Evolutionary conservation across 108 stramenopile genomes (phyloP).

Genomic region (Conticribra guillardii): DNA sequence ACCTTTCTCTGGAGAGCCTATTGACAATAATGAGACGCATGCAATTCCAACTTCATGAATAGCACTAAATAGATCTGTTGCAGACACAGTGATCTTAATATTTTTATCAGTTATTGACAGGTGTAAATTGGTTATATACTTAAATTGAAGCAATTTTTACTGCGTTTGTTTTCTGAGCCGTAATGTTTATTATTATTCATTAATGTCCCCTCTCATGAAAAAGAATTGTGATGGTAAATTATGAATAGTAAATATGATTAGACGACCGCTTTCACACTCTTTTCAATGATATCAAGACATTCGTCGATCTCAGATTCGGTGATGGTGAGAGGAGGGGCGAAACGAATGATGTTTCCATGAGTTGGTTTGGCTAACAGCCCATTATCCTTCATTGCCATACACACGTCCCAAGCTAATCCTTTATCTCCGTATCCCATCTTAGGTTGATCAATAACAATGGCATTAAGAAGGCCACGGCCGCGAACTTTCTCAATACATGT

Average conservation of each 20-base stretch:
- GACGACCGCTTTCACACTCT: constrained; percentile 68
- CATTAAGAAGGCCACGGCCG: constrained; percentile 96
- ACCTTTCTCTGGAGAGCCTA: too few species aligned
- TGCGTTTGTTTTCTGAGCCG: too few species aligned
- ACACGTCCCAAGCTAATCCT: constrained; percentile 93
- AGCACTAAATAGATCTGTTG: too few species aligned
- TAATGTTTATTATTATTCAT: too few species aligned
- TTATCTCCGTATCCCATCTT: constrained; percentile 85
- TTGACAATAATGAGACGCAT: too few species aligned
- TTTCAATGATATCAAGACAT: constrained; percentile 87
- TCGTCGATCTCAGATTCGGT: constrained; percentile 87
- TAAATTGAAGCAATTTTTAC: too few species aligned
- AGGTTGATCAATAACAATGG: constrained; percentile 95
- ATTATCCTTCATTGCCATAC: constrained; percentile 87
- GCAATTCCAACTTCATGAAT: too few species aligned
- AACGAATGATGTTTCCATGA: constrained; percentile 98
- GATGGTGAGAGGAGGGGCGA: constrained; percentile 96
- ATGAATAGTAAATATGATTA: not conserved
- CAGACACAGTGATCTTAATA: too few species aligned
- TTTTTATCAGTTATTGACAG: too few species aligned
- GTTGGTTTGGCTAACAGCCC: constrained; percentile 99
- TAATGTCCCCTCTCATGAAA: too few species aligned
- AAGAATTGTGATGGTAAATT: too few species aligned
- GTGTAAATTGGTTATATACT: too few species aligned
- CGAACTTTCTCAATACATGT: constrained; percentile 82